These are phyloP conservation scores for Nepenthes alata DNA, from an alignment of 179 eudicot genomes.

Conservation along the genomic window DNA sequence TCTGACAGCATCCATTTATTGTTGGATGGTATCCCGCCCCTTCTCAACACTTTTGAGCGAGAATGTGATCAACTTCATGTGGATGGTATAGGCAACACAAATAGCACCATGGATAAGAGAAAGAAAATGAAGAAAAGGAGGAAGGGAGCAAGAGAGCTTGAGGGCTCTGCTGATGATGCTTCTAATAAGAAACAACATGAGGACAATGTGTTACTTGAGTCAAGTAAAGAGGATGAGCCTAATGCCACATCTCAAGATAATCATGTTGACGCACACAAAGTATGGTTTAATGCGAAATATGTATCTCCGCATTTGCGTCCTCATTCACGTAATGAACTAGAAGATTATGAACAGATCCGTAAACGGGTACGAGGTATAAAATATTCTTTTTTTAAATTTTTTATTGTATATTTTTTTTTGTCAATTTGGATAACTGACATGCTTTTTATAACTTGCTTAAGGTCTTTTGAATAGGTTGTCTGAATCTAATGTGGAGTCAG, in stretches of 20 bases:
- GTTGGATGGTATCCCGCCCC: slow-evolving; percentile 48
- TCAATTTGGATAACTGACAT: slow-evolving; percentile 4
- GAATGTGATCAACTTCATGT: slow-evolving; percentile 10
- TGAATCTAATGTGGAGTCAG: slow-evolving; percentile 79
- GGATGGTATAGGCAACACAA: slow-evolving; percentile 9
- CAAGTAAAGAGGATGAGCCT: slow-evolving; percentile 14
- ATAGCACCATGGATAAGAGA: slow-evolving; percentile 14
- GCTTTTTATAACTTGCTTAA: slow-evolving; percentile 15
- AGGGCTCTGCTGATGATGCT: slow-evolving; percentile 9
- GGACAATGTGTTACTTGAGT: slow-evolving; percentile 13
- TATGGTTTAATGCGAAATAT: slow-evolving; percentile 31
- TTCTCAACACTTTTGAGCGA: slow-evolving; percentile 23
- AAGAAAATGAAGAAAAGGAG: slow-evolving; percentile 25
- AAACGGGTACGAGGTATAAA: slow-evolving; percentile 61
- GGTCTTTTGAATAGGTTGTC: slow-evolving; percentile 84
- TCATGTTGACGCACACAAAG: slow-evolving; percentile 10
- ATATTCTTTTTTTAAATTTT: neutral
- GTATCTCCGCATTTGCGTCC: slow-evolving; percentile 80
- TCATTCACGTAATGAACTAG: slow-evolving; percentile 31
- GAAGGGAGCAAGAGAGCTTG: slow-evolving; percentile 11
- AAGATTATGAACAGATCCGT: slow-evolving; percentile 51
- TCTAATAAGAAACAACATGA: slow-evolving; percentile 10
- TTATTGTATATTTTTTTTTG: neutral
- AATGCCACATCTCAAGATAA: slow-evolving; percentile 13
- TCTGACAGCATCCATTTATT: slow-evolving; percentile 41